Percentiles rank a stretch among this genome's conserved stretches.
Conservation (phyloP, 2,329 filamentous ascomycete species). For the Coniochaeta hoffmannii region DNA sequence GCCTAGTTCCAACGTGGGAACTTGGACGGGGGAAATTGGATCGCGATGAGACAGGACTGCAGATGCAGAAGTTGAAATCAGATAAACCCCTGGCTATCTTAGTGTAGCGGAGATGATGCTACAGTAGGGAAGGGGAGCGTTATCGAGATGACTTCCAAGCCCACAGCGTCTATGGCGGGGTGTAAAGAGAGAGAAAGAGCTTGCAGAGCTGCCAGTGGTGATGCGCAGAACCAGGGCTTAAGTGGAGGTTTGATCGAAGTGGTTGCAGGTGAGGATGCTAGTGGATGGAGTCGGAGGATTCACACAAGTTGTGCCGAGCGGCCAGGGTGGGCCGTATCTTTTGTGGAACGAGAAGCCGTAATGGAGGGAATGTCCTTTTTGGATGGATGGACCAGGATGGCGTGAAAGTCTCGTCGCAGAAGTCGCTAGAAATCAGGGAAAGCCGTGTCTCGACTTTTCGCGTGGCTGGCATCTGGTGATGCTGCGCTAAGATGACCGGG, state of each 20-base stretch:
- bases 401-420: constrained; percentile 12
- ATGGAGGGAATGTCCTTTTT: too few species aligned
- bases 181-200: neutral
- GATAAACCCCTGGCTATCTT: neutral
- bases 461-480: constrained; percentile 15
- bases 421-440: constrained; percentile 18
- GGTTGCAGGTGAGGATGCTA: neutral
- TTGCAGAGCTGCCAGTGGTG: neutral
- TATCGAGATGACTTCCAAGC: neutral
- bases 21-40: neutral
- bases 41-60: neutral
- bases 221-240: neutral
- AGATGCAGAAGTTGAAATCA: neutral
- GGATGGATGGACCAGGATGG: neutral
- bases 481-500: neutral
- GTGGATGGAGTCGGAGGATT: neutral
- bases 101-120: neutral
- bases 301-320: neutral
- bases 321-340: constrained; percentile 3
- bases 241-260: neutral
- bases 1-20: constrained; percentile 1
- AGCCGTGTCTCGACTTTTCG: constrained; percentile 12
- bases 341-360: neutral
- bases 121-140: neutral
- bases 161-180: neutral